A percentile compares a stretch with the other conserved stretches of the same genome.
phyloP scores from a whole-genome alignment of 164 flowering plant species.

The Sedum album region DNA sequence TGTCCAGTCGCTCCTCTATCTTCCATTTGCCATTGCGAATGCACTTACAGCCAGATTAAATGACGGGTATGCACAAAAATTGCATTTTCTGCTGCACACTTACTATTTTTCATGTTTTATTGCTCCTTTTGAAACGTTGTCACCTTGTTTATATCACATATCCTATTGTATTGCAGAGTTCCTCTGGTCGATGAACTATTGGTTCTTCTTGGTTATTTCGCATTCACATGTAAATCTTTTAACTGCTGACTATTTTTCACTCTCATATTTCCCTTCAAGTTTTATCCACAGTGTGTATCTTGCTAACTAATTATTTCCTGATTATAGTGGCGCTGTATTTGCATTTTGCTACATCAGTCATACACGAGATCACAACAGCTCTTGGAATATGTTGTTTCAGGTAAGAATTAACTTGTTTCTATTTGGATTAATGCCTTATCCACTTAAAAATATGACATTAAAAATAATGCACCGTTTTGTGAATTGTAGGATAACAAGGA shows the following conservation, averaged over 20 bases:
- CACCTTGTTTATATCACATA: background rate
- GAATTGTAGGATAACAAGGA: constrained; percentile 73
- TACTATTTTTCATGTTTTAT: background rate
- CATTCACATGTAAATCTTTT: constrained; percentile 52
- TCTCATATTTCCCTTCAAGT: background rate
- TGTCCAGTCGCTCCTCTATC: constrained; percentile 78
- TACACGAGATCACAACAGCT: constrained; percentile 84
- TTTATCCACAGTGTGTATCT: background rate
- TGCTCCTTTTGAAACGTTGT: background rate
- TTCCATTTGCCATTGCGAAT: constrained; percentile 94
- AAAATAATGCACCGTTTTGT: background rate
- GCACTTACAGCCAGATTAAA: constrained; percentile 75
- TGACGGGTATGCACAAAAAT: constrained; percentile 54
- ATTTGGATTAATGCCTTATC: background rate
- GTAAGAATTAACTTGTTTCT: constrained; percentile 25
- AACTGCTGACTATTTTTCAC: background rate
- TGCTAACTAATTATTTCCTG: constrained; percentile 13
- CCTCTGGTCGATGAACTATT: constrained; percentile 74
- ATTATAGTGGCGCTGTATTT: constrained; percentile 57
- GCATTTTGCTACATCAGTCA: constrained; percentile 83
- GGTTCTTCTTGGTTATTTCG: constrained; percentile 70
- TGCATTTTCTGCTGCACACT: background rate
- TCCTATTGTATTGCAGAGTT: constrained; percentile 39
- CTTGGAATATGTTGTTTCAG: constrained; percentile 94
- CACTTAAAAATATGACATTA: background rate